phyloP scores from a whole-genome alignment of 2,329 filamentous ascomycete species.

The Westerdykella aurantiaca region DNA sequence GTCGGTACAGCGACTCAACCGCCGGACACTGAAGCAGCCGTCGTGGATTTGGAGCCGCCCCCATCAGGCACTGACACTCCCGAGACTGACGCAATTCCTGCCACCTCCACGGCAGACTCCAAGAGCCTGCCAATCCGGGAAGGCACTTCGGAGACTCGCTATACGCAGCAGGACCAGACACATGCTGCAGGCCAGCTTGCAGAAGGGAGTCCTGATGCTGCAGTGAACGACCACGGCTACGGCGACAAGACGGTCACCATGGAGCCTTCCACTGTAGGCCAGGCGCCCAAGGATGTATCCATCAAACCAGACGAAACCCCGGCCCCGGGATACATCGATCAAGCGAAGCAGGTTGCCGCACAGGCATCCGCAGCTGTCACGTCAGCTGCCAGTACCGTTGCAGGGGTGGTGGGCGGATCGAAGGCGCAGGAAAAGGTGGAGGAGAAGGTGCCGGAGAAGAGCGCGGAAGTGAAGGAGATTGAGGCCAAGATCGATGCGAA shows the following conservation, averaged over 20 bases:
- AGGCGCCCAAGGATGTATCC: constrained; percentile 45
- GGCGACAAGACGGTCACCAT: constrained; percentile 44
- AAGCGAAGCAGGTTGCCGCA: constrained; percentile 39
- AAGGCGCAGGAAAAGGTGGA: constrained; percentile 19
- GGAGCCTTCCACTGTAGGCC: constrained; percentile 45
- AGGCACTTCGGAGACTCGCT: constrained; percentile 40
- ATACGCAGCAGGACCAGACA: constrained; percentile 39
- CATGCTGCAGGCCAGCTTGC: constrained; percentile 41
- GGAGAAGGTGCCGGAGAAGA: constrained; percentile 19
- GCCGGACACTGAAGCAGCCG: constrained; percentile 9
- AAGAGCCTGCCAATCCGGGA: constrained; percentile 24
- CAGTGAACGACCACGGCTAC: constrained; percentile 38
- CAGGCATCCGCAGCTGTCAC: constrained; percentile 22
- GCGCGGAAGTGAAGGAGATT: constrained; percentile 24
- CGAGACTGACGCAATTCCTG: constrained; percentile 9
- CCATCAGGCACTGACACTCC: constrained; percentile 3
- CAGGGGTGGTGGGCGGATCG: constrained; percentile 25
- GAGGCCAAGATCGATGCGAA: constrained; percentile 28
- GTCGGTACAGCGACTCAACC: constrained; percentile 37
- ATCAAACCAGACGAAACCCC: constrained; percentile 29
- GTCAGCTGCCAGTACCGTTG: constrained; percentile 28
- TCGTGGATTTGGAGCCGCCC: constrained; percentile 1
- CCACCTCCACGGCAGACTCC: constrained; percentile 8
- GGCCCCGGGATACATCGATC: constrained; percentile 37
- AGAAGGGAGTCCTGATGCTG: constrained; percentile 39